Base-by-base conservation (phyloP, 805 yeast genomes). In the Yueomyces sp. region DNA sequence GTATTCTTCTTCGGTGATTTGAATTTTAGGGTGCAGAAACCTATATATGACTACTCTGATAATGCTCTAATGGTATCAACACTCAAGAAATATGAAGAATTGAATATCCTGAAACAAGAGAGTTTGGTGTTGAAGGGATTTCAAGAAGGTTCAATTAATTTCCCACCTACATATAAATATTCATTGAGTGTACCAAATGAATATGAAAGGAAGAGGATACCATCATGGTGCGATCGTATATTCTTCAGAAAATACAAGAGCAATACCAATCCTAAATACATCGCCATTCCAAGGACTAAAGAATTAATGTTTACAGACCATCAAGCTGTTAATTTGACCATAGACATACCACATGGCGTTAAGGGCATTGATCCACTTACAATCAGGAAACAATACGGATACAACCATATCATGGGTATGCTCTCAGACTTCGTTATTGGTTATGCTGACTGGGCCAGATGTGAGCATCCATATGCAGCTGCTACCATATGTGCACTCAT, bases 211-310 rank as follows among this genome's bases (percentile, higher is more conserved):
- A 79, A 77, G 50, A 67, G 96, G 44, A 64, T 66, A 1, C 94
- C 96, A 0, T 80, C 94, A 5, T 88, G 95, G 94, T 87, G 96
- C 61, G 97, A 88, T 57, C 64, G 97, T 43, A 74, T 88, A 4
- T 57, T 88, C 40, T 85, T 66, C 53, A 72, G 73, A 44, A 56
- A 67, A 2, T 74, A 79, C 45, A 50, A 56, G 5, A 43, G 47
- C 19, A 46, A 48, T 9, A 34, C 46, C 42, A 38, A 41, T 2
- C 43, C 67, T 60, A 34, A 45, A 4, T 86, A 86, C 59, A 52
- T 62, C 30, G 68, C 83, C 5, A 50, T 83, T 5, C 34, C 38
- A 11, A 50, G 65, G 40, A 36, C 45, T 1, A 57, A 65, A 1
- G 56, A 65, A 0, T 60, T 81, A 36, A 60, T 63, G 4, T 64